A percentile compares a stretch with the other conserved stretches of the same genome.
Conservation (phyloP, 2,329 filamentous ascomycete genomes). For the Alternaria sp. region DNA sequence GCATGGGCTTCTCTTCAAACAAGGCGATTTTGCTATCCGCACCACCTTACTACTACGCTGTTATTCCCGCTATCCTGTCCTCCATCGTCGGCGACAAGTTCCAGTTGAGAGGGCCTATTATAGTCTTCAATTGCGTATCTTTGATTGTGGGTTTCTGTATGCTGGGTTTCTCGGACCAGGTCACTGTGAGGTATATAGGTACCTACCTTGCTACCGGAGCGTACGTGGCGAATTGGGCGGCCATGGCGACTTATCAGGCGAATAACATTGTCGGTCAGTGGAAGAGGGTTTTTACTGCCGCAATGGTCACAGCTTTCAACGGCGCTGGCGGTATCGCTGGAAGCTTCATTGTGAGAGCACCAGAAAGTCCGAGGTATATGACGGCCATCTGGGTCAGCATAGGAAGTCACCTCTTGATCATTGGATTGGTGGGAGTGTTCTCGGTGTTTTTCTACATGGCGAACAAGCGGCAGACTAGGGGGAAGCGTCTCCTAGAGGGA, state of each 20-base stretch:
- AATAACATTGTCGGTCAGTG: constrained; percentile 63
- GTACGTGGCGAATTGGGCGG: constrained; percentile 73
- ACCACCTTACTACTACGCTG: constrained; percentile 72
- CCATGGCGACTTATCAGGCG: constrained; percentile 62
- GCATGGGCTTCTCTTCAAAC: constrained; percentile 54
- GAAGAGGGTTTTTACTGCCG: constrained; percentile 69
- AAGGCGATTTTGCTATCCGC: constrained; percentile 66
- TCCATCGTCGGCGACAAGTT: constrained; percentile 68
- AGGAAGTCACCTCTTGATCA: constrained; percentile 64
- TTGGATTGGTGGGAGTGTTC: constrained; percentile 60
- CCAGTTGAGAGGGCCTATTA: constrained; percentile 66
- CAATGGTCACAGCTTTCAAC: constrained; percentile 66
- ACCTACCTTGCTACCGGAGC: constrained; percentile 71
- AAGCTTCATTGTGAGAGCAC: constrained; percentile 68
- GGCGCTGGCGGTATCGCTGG: constrained; percentile 70
- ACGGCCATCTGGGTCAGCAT: constrained; percentile 74
- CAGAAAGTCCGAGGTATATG: constrained; percentile 67
- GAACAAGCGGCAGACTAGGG: constrained; percentile 58
- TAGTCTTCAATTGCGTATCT: constrained; percentile 68
- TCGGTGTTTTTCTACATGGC: constrained; percentile 60
- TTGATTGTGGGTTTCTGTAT: constrained; percentile 70
- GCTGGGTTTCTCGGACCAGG: constrained; percentile 66
- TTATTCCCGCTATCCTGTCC: constrained; percentile 68
- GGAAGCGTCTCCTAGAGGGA: constrained; percentile 59
- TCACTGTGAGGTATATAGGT: constrained; percentile 68